Conservation (phyloP, 2,329 filamentous ascomycete species). For the Albifimbria verrucaria region DNA sequence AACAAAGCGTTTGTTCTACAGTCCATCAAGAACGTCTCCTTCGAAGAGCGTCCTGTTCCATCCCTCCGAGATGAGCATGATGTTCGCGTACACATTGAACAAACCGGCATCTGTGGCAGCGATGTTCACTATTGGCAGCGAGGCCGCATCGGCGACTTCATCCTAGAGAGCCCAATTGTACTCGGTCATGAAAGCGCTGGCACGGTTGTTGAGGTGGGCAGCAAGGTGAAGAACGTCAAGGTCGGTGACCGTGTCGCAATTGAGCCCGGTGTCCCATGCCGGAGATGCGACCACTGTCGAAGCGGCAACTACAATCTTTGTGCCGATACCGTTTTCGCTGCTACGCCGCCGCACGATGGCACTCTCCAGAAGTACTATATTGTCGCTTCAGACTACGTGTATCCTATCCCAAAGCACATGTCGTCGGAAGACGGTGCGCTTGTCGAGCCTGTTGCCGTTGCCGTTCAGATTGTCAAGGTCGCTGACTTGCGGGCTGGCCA, state of each 20-base stretch:
- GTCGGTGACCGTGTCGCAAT: conserved; percentile 44
- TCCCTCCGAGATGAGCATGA: conserved; percentile 35
- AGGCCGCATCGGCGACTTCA: conserved; percentile 44
- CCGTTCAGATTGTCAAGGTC: conserved; percentile 40
- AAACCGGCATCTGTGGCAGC: conserved; percentile 45
- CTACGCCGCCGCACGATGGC: conserved; percentile 46
- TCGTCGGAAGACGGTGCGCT: conserved; percentile 44
- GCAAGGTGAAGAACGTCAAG: conserved; percentile 37
- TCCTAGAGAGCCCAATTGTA: conserved; percentile 39
- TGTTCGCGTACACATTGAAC: conserved; percentile 40
- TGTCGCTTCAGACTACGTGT: conserved; percentile 43
- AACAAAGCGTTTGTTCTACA: conserved; percentile 47
- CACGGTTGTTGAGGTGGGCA: conserved; percentile 36
- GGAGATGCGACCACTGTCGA: conserved; percentile 39
- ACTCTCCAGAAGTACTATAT: conserved; percentile 47
- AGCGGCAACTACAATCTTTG: conserved; percentile 38
- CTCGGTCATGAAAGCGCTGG: conserved; percentile 46
- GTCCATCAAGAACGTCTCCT: conserved; percentile 38
- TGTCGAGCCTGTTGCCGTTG: conserved; percentile 47
- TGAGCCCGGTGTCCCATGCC: conserved; percentile 45
- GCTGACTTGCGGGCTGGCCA: conserved; percentile 36
- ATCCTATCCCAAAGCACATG: conserved; percentile 41
- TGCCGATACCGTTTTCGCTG: conserved; percentile 43
- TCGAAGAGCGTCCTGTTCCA: conserved; percentile 41
- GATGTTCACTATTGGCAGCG: conserved; percentile 45